Evolutionary conservation across 1,284 basidiomycete genomes (phyloP), one percentile per base, ranked within the genome.

Genomic region (Trichosporon coremiiforme): DNA sequence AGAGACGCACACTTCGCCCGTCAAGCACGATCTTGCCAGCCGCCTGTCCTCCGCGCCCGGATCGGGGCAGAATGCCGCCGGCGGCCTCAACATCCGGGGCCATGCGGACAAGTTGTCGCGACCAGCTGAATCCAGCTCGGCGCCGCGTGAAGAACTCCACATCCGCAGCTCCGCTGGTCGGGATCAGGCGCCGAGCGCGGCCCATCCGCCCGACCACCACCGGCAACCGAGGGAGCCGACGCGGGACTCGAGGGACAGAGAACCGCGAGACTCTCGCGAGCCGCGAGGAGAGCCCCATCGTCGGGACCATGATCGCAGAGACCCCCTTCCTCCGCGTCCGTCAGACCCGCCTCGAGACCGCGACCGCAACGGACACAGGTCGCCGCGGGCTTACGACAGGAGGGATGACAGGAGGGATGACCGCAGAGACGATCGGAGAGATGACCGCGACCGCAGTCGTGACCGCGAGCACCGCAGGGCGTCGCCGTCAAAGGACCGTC

Each of bases 331-430:
- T 35, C 31, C 57, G 2, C 57, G 57, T 9, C 29, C 57, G 57
- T 17, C 4, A n/a, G 31, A 5, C 15, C 57, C 29, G 1, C 6
- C 57, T 9, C 57, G 57, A 10, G 57, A 62, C 31, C 57, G 57
- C 57, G 25, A 25, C 25, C 25, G 25, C 25, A 62, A 62, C 17
- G 57, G 57, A 9, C 57, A 62, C 15, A 62, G 29, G 31, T 62
- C 57, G 45, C 45, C 55, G 13, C 55, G 60, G 22, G 20, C 57
- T 29, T 22, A 66, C 9, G 65, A 53, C 41, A 33, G 50, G 13
- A 53, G 53, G 45, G 66, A 66, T 9, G 65, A 53, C 41, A 53
- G 50, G 22, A 53, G 53, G 45, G 66, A 66, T 53, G 66, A 66
- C 36, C 47, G 50, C 5, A 53, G 50, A 17, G 50, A 62, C 29